These are phyloP conservation scores for Microsporum ferrugineum DNA, from an alignment of 2,329 filamentous ascomycete genomes.

Conservation along the genomic window DNA sequence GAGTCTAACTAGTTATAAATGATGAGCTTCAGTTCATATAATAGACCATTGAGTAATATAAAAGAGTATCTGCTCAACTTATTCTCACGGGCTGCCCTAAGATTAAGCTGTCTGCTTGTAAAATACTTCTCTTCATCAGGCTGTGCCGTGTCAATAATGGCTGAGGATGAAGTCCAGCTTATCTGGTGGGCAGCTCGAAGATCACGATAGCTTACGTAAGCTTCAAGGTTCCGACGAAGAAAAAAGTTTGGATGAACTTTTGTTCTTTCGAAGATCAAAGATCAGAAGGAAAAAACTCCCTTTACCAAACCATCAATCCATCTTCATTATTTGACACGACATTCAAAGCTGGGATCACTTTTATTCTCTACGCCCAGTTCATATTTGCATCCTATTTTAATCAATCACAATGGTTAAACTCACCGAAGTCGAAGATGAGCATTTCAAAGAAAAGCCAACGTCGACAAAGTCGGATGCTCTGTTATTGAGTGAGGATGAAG, in stretches of 20 bases:
- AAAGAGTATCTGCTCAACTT: too few relatives aligned
- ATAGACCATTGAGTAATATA: too few relatives aligned
- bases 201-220: background rate
- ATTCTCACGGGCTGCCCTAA: background rate
- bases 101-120: background rate
- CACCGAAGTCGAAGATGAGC: conserved; percentile 92
- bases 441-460: conserved; percentile 63
- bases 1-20: background rate
- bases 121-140: background rate
- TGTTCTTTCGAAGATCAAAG: background rate
- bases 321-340: background rate
- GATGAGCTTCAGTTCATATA: background rate
- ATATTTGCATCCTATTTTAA: background rate
- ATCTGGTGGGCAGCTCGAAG: background rate
- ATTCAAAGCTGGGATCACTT: background rate
- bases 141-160: too few relatives aligned
- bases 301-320: background rate
- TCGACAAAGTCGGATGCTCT: conserved; percentile 47
- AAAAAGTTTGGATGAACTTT: conserved; percentile 3
- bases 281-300: background rate
- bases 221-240: background rate
- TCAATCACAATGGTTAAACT: conserved; percentile 69
- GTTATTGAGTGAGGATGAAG: conserved; percentile 46
- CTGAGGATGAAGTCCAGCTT: background rate
- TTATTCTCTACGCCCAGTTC: background rate